Conservation (phyloP, 1,139 yeast genomes). For the Kurtzmaniella quercitrusa region DNA sequence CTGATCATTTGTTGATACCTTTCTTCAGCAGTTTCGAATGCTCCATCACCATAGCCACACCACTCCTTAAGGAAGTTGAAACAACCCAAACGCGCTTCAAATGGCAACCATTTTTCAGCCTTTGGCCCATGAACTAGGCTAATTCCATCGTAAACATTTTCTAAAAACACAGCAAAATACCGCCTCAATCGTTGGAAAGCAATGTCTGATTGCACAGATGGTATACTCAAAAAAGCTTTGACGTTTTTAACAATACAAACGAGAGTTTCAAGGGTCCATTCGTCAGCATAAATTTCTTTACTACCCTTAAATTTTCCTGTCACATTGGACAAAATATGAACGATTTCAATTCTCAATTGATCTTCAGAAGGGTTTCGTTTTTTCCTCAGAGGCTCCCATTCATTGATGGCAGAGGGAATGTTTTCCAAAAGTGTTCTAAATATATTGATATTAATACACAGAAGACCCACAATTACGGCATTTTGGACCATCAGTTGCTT, state of each 20-base stretch:
- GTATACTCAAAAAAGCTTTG: slow-evolving; percentile 56
- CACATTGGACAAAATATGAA: slow-evolving; percentile 68
- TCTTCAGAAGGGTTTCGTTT: slow-evolving; percentile 38
- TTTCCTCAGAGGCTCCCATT: slow-evolving; percentile 43
- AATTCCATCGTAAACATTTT: slow-evolving; percentile 58
- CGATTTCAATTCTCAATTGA: slow-evolving; percentile 66
- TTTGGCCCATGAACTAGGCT: slow-evolving; percentile 19
- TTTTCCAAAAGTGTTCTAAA: slow-evolving; percentile 80
- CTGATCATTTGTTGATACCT: slow-evolving; percentile 62
- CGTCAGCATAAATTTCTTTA: slow-evolving; percentile 51
- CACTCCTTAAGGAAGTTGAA: slow-evolving; percentile 84
- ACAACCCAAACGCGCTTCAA: slow-evolving; percentile 80
- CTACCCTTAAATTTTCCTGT: slow-evolving; percentile 62
- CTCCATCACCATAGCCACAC: slow-evolving; percentile 84
- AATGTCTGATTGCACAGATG: slow-evolving; percentile 60
- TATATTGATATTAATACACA: slow-evolving; percentile 86
- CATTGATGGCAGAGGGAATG: slow-evolving; percentile 57
- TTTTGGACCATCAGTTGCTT: slow-evolving; percentile 72
- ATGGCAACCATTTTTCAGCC: slow-evolving; percentile 61
- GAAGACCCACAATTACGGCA: slow-evolving; percentile 80
- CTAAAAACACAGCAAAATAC: slow-evolving; percentile 75
- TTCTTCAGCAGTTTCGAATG: slow-evolving; percentile 52
- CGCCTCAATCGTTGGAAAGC: slow-evolving; percentile 75
- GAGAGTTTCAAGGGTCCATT: slow-evolving; percentile 62
- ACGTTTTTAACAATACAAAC: slow-evolving; percentile 62